Conservation (phyloP, 2,329 filamentous ascomycete genomes). For the Xylaria sp. region DNA sequence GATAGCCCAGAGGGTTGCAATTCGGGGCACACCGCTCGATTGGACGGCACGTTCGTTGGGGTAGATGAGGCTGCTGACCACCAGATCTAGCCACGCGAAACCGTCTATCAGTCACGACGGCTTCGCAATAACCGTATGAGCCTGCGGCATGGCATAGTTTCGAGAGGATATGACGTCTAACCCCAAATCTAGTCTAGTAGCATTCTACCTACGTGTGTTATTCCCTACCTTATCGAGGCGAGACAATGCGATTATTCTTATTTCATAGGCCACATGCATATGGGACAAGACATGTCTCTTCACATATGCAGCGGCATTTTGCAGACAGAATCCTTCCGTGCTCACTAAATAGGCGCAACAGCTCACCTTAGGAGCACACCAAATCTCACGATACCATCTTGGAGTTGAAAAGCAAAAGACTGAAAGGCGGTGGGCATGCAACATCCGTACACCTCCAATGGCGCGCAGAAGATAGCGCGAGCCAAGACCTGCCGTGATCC, state of each 20-base stretch:
- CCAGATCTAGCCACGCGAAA: conserved; percentile 14
- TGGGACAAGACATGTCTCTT: background rate
- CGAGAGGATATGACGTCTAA: background rate
- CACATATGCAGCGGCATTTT: background rate
- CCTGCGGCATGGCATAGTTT: background rate
- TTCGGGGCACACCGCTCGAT: conserved; percentile 25
- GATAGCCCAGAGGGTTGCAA: conserved; percentile 20
- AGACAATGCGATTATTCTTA: background rate
- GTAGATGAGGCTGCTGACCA: conserved; percentile 23
- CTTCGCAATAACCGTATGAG: conserved; percentile 4
- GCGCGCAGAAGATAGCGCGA: conserved; percentile 16
- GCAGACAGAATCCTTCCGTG: background rate
- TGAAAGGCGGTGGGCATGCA: conserved; percentile 23
- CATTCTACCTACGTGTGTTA: background rate
- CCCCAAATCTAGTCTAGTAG: background rate
- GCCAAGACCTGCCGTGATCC: conserved; percentile 21
- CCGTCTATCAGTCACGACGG: background rate
- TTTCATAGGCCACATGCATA: too few species aligned
- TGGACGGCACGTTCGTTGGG: conserved; percentile 6
- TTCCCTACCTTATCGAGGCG: background rate
- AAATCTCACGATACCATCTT: conserved; percentile 20
- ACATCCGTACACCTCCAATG: conserved; percentile 13
- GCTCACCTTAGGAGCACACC: background rate
- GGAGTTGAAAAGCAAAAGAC: conserved; percentile 25
- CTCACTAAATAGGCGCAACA: background rate